Evolutionary conservation across 169 alveolate species (phyloP), one percentile per base, ranked within the genome.

Genomic region (Plasmodium adleri): DNA sequence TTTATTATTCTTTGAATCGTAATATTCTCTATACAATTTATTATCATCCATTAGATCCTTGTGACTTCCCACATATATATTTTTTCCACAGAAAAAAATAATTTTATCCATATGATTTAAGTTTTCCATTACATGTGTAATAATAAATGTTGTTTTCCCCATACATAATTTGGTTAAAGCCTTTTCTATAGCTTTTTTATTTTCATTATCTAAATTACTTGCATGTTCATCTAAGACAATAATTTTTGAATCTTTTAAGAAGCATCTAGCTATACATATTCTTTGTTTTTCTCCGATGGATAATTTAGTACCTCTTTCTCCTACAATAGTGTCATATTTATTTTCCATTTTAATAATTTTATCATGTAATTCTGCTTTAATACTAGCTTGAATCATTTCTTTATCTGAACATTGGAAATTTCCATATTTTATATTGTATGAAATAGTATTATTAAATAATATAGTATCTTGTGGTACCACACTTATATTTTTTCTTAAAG

Each of bases 221-320:
- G 99, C 98, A n/a, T 99, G 99, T 90, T 99, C 99, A 93, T 99
- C 99, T 92, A 99, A 95, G 17, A 98, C 90, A 75, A 98, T 94
- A 24, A 99, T 97, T 52, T 98, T 97, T 3, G 99, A 98, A 85
- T 97, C 94, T 80, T 98, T 97, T 54, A 98, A 85, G 85, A 99
- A 92, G 8, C 99, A 99, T 64, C 99, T 96, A 28, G 99, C 99
- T 49, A 99, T 98, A 76, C 99, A 99, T 58, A 98, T 98, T 59
- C 99, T 97, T 95, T 98, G 99, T 90, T 96, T 97, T 94, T 99
- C 99, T 5, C 99, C 99, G 32, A 99, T 99, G 56, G 99, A 96
- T 7, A 99, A 95, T 70, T 97, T 97, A 56, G 97, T 92, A 9
- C 99, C 99, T 67, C 99, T 93, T 92, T 98, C 99, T 15, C 99